phyloP scores from a whole-genome alignment of 306 rosid genomes.

The Cyamopsis tetragonoloba region DNA sequence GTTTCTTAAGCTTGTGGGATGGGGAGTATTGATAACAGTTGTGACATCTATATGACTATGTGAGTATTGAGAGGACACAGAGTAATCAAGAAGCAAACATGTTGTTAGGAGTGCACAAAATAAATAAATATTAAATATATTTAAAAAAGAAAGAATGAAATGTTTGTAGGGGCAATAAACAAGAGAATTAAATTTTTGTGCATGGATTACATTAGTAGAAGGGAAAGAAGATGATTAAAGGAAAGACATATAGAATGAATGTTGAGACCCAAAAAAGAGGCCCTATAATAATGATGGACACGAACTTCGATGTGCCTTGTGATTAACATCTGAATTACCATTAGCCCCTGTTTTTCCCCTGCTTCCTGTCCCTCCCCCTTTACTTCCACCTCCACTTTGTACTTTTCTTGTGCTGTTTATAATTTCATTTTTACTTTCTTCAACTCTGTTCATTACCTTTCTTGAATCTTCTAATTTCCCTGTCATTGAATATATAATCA shows the following conservation, averaged over 20 bases:
- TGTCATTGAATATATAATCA: background rate
- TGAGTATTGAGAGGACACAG: background rate
- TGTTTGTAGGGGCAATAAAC: background rate
- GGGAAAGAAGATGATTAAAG: slow-evolving; percentile 10
- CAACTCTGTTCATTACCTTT: slow-evolving; percentile 4
- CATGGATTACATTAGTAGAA: background rate
- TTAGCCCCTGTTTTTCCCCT: background rate
- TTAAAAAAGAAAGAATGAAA: no score
- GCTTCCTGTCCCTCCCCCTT: background rate
- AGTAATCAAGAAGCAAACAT: background rate
- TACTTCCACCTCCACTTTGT: slow-evolving; percentile 10
- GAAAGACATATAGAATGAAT: background rate
- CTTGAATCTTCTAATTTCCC: slow-evolving; percentile 4
- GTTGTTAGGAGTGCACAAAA: no score
- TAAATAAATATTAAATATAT: no score
- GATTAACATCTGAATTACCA: slow-evolving; percentile 13
- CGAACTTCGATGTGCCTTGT: slow-evolving; percentile 1
- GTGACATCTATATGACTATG: background rate
- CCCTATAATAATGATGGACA: slow-evolving; percentile 1
- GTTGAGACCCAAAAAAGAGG: slow-evolving; percentile 12
- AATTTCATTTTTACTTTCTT: slow-evolving; percentile 10
- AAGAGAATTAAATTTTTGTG: background rate
- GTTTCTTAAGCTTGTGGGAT: background rate
- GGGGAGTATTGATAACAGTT: background rate
- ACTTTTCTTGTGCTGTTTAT: background rate